Conservation (phyloP, 768 basidiomycete species). For the Leccinellum rugosiceps region DNA sequence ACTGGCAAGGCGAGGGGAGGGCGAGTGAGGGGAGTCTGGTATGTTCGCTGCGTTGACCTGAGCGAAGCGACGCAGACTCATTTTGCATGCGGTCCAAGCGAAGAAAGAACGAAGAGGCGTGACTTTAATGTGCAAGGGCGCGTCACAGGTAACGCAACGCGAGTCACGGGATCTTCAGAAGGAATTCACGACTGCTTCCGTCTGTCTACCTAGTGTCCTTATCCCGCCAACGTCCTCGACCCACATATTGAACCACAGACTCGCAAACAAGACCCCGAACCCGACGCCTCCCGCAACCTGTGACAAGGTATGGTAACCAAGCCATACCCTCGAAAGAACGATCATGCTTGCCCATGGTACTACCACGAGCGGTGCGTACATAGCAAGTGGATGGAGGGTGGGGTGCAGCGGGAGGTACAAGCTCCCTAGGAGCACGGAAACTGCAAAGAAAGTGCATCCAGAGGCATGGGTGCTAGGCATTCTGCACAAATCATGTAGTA, state of each 20-base stretch:
- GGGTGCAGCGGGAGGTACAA: slow-evolving; percentile 56
- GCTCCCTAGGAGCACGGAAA: slow-evolving; percentile 58
- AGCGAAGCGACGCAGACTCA: slow-evolving; percentile 59
- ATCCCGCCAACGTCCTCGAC: slow-evolving; percentile 18
- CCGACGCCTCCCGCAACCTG: slow-evolving; percentile 61
- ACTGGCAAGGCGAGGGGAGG: slow-evolving; percentile 30
- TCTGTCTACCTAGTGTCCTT: slow-evolving; percentile 15
- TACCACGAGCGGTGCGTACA: slow-evolving; percentile 43
- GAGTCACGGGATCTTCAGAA: slow-evolving; percentile 20
- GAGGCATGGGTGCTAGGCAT: slow-evolving; percentile 87
- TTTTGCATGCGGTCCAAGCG: slow-evolving; percentile 21
- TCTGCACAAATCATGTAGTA: slow-evolving; percentile 34
- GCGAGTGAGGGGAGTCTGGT: slow-evolving; percentile 41
- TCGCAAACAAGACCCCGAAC: slow-evolving; percentile 53
- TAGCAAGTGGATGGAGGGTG: slow-evolving; percentile 39
- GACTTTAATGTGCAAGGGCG: slow-evolving; percentile 14
- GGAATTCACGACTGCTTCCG: slow-evolving; percentile 7
- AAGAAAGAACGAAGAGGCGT: slow-evolving; percentile 11
- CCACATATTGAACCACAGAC: slow-evolving; percentile 62
- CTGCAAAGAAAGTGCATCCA: slow-evolving; percentile 59
- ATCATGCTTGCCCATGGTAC: slow-evolving; percentile 56
- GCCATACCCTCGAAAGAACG: slow-evolving; percentile 64
- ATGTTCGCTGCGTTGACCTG: slow-evolving; percentile 42
- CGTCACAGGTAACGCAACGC: slow-evolving; percentile 26
- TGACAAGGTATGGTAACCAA: slow-evolving; percentile 71